phyloP scores from a whole-genome alignment of 1,284 basidiomycete species.

The Chondrostereum purpureum region DNA sequence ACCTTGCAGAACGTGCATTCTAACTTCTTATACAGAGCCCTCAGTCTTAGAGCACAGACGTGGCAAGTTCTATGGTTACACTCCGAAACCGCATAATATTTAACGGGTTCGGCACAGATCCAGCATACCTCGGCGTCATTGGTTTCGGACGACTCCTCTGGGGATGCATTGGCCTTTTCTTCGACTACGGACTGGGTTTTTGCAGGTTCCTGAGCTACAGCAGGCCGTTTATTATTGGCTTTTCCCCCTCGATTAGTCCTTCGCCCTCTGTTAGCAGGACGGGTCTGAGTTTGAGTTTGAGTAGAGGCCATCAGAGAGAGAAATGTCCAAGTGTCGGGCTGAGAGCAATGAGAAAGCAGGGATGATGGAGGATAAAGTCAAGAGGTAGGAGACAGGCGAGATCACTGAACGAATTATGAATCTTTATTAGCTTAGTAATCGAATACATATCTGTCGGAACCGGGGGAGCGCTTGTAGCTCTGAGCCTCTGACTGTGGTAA shows the following conservation, averaged over 20 bases:
- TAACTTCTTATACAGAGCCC: conserved; percentile 88
- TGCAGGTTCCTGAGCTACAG: not conserved
- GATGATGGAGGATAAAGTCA: too few relatives aligned
- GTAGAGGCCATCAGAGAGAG: too few relatives aligned
- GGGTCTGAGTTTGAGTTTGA: not conserved
- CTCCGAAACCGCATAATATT: conserved; percentile 82
- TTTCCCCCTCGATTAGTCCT: not conserved
- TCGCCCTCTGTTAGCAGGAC: not conserved
- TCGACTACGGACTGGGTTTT: not conserved
- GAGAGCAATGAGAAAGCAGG: too few relatives aligned
- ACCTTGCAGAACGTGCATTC: conserved; percentile 98
- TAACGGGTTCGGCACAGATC: conserved; percentile 95
- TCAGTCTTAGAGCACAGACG: conserved; percentile 85
- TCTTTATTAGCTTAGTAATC: too few relatives aligned
- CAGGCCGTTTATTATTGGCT: too few relatives aligned
- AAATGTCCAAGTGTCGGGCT: too few relatives aligned
- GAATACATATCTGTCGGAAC: too few relatives aligned
- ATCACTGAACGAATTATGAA: too few relatives aligned
- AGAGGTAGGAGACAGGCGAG: too few relatives aligned
- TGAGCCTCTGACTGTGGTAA: too few relatives aligned
- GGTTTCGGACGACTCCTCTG: not conserved
- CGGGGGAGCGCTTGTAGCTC: too few relatives aligned
- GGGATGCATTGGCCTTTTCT: not conserved
- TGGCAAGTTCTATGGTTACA: conserved; percentile 94
- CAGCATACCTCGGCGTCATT: conserved; percentile 63